Conservation (phyloP, 78 protist genomes). For the Neovahlkampfia damariscottae region DNA sequence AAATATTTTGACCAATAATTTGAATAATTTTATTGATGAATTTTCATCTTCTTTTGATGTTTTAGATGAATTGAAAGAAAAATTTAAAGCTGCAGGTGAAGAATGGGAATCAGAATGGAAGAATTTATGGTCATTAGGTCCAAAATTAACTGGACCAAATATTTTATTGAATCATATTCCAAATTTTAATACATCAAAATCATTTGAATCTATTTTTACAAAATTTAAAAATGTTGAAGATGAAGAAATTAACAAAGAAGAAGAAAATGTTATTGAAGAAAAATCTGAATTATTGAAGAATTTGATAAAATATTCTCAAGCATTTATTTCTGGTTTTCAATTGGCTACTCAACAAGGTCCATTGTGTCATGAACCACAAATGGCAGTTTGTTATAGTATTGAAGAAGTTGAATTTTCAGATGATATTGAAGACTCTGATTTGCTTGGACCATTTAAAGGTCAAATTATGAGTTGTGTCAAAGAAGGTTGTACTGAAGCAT, state of each 20-base stretch:
- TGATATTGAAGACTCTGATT: neutral
- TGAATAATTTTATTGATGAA: constrained; percentile 19
- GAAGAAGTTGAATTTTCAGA: neutral
- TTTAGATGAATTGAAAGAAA: constrained; percentile 16
- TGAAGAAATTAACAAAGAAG: neutral
- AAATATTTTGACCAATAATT: constrained; percentile 14
- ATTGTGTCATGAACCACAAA: constrained; percentile 92
- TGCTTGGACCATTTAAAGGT: constrained; percentile 40
- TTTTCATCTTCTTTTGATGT: constrained; percentile 7
- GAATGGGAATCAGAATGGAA: constrained; percentile 27
- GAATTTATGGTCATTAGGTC: constrained; percentile 57
- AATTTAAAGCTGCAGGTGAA: constrained; percentile 25
- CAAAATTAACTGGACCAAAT: constrained; percentile 42
- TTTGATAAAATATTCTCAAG: constrained; percentile 3
- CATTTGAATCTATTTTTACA: neutral
- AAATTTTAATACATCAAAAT: neutral
- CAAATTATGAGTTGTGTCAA: constrained; percentile 59
- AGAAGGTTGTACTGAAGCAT: constrained; percentile 62
- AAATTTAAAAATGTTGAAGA: neutral
- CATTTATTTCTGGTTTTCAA: constrained; percentile 83
- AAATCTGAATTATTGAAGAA: neutral
- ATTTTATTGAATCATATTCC: constrained; percentile 22
- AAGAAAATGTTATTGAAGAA: constrained; percentile 3
- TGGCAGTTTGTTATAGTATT: constrained; percentile 65
- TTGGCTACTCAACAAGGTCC: constrained; percentile 79